A percentile compares a stretch with the other conserved stretches of the same genome.
Evolutionary conservation across 306 rosid genomes (phyloP).

Genomic region (Prosopis cineraria): DNA sequence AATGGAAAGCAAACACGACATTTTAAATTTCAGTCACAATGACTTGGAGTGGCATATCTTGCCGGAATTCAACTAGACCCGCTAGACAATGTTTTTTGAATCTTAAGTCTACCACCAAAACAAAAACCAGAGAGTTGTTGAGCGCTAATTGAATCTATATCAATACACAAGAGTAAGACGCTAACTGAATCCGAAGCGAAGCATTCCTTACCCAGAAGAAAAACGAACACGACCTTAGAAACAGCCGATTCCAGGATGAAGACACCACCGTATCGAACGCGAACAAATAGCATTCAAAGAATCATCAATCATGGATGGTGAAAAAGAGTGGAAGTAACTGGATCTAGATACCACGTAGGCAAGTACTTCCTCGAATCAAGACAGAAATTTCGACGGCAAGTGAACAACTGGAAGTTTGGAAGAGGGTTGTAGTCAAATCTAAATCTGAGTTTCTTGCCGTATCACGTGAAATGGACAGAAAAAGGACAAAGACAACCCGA

Average conservation of each 20-base stretch:
- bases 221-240: background rate
- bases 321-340: slow-evolving; percentile 24
- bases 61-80: background rate
- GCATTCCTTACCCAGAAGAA: background rate
- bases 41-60: background rate
- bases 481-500: background rate
- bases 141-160: background rate
- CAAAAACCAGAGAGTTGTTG: background rate
- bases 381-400: background rate
- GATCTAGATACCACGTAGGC: slow-evolving; percentile 26
- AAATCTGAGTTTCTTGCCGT: background rate
- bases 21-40: background rate
- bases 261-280: background rate
- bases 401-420: background rate
- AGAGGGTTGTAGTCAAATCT: slow-evolving; percentile 16
- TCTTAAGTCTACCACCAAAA: background rate
- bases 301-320: background rate
- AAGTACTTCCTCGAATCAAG: background rate
- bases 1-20: background rate
- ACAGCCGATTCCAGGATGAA: background rate
- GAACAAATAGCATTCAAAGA: background rate
- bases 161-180: background rate
- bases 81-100: background rate
- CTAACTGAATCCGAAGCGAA: background rate
- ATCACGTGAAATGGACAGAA: slow-evolving; percentile 28